Evolutionary conservation across 1,139 yeast genomes (phyloP).

Genomic region (Suhomyces choctaworum): DNA sequence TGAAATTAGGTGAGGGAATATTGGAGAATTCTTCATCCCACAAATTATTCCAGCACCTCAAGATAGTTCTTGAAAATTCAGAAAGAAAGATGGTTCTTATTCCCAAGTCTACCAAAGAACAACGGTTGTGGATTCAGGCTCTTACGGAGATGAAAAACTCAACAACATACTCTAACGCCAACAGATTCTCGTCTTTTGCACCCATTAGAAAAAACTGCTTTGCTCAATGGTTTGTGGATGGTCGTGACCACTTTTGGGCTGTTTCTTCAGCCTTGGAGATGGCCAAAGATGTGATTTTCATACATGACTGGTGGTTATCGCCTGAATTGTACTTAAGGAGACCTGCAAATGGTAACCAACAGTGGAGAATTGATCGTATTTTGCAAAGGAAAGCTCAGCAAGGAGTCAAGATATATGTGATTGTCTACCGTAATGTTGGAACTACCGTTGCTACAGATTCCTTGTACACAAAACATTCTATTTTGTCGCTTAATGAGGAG

Average conservation of each 20-base stretch:
- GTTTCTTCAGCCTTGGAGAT: conserved; percentile 86
- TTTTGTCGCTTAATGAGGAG: conserved; percentile 74
- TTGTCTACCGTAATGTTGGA: conserved; percentile 94
- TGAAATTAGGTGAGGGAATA: conserved; percentile 25
- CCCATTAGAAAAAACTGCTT: conserved; percentile 82
- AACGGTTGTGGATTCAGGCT: conserved; percentile 75
- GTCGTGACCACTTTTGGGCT: conserved; percentile 95
- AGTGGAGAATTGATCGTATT: conserved; percentile 87
- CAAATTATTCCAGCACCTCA: conserved; percentile 41
- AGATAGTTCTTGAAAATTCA: conserved; percentile 72
- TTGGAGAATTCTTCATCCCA: conserved; percentile 22
- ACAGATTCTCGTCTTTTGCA: conserved; percentile 89
- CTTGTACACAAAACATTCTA: conserved; percentile 88
- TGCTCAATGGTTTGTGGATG: conserved; percentile 98
- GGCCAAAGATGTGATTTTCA: conserved; percentile 92
- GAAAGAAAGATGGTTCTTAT: conserved; percentile 77
- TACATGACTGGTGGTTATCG: conserved; percentile 98
- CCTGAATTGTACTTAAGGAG: conserved; percentile 92
- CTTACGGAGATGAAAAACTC: conserved; percentile 66
- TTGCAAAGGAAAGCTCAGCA: conserved; percentile 88
- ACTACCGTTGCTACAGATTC: conserved; percentile 93
- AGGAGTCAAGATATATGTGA: conserved; percentile 91
- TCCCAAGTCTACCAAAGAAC: conserved; percentile 70
- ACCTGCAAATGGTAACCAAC: conserved; percentile 94
- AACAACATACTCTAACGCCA: conserved; percentile 68